Evolutionary conservation across 2,329 filamentous ascomycete species (phyloP).

Genomic region (Cladophialophora immunda): DNA sequence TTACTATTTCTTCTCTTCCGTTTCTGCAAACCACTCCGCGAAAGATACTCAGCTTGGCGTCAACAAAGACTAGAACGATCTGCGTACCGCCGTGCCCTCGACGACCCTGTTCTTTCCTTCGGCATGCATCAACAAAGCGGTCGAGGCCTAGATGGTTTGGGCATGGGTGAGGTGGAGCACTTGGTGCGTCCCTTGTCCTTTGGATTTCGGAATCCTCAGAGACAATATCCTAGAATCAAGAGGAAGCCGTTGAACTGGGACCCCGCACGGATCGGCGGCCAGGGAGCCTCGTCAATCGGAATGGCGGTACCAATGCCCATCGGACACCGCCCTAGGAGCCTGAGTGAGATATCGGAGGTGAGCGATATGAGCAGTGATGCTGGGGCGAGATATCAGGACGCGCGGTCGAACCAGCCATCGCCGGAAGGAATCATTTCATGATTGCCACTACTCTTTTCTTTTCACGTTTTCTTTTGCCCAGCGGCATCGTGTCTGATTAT

Average conservation of each 20-base stretch:
- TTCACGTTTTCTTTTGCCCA: background rate
- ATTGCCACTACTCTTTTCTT: conserved; percentile 8
- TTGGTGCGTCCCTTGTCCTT: conserved; percentile 33
- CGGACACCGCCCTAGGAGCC: conserved; percentile 17
- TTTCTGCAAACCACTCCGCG: conserved; percentile 30
- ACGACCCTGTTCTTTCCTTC: conserved; percentile 34
- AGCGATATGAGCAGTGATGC: conserved; percentile 15
- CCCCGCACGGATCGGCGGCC: conserved; percentile 8
- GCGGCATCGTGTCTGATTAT: background rate
- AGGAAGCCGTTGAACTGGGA: conserved; percentile 34
- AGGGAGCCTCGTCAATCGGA: conserved; percentile 29
- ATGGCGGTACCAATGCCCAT: conserved; percentile 31
- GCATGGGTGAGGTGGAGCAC: conserved; percentile 21
- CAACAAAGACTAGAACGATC: conserved; percentile 29
- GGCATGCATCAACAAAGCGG: conserved; percentile 18
- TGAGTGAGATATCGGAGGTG: conserved; percentile 15
- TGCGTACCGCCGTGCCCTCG: conserved; percentile 34
- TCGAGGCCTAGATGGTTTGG: conserved; percentile 11
- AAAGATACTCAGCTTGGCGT: conserved; percentile 28
- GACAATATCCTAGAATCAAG: conserved; percentile 21
- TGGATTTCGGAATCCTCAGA: conserved; percentile 27
- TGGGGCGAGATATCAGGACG: conserved; percentile 25
- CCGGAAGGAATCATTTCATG: conserved; percentile 10
- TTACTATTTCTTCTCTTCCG: conserved; percentile 32
- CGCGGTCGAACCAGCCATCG: conserved; percentile 13